Evolutionary conservation across 441 rosid genomes (phyloP), one percentile per base, ranked within the genome.

Genomic region (Daphne laureola): DNA sequence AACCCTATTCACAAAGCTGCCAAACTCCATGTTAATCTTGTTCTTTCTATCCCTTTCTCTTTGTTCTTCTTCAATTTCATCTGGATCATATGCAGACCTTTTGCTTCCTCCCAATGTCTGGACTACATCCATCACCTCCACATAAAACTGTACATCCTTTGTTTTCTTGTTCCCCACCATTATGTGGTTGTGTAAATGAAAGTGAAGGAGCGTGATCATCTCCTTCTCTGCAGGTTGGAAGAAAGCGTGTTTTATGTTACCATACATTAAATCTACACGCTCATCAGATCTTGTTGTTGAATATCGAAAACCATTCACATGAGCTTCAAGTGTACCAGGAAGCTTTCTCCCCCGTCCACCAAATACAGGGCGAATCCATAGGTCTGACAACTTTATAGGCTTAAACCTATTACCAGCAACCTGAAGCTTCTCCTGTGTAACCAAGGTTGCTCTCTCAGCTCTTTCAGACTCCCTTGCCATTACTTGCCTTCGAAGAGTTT

Each of bases 221-320:
- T 90, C 97, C 67, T 73, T 90, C 69, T 90, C 94, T 14, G 96
- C 96, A 12, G 97, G 96, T 73, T 90, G 96, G 66, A 90, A 90
- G 55, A 90, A 83, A 0, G 97, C 89, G 66, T 90, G 94, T 51
- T 87, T 90, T 57, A 90, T 71, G 69, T 87, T 90, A 0, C 61
- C 77, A 70, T 73, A 85, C 94, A 87, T 73, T 38, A 90, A 49
- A 54, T 87, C 97, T 47, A 81, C 94, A 0, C 88, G 78, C 63
- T 90, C 98, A 0, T 85, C 85, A 8, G 82, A 57, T 59, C 90
- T 83, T 13, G 81, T 67, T 2, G 96, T 83, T 17, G 95, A 70
- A 71, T 71, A 85, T 17, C 92, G 74, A 55, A 90, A 81, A 21
- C 96, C 92, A 62, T 87, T 90, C 12, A 72, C 67, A 67, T 87